A percentile compares a stretch with the other conserved stretches of the same genome.
phyloP scores from a whole-genome alignment of 2,329 filamentous ascomycete genomes.

The Aphanocladium album region DNA sequence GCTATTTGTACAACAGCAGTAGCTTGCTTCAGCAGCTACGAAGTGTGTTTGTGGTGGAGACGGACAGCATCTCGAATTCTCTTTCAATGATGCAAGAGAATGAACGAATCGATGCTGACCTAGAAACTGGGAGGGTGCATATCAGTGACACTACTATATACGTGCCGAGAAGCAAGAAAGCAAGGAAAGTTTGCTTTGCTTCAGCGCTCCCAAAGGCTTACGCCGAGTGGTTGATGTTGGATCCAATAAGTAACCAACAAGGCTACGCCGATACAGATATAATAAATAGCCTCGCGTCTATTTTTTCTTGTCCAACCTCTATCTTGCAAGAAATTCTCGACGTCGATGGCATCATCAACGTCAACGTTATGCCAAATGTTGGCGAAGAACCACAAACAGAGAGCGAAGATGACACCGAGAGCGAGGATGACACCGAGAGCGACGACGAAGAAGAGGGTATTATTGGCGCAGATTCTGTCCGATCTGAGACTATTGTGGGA shows the following conservation, averaged over 20 bases:
- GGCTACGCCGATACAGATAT: background rate
- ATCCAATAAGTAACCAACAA: slow-evolving; percentile 12
- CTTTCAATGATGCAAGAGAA: slow-evolving; percentile 26
- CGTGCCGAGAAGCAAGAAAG: slow-evolving; percentile 24
- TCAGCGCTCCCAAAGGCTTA: slow-evolving; percentile 23
- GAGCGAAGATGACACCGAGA: background rate
- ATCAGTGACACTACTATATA: slow-evolving; percentile 25
- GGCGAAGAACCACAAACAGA: background rate
- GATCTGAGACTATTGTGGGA: too few relatives aligned
- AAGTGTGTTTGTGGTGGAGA: slow-evolving; percentile 22
- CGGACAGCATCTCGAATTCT: slow-evolving; percentile 24
- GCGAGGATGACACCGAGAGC: background rate
- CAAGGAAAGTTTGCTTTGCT: slow-evolving; percentile 26
- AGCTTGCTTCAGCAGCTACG: background rate
- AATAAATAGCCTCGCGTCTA: background rate
- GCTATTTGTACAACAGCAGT: background rate
- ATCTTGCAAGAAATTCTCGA: background rate
- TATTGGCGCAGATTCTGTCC: too few relatives aligned
- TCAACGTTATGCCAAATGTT: background rate
- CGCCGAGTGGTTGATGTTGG: slow-evolving; percentile 31
- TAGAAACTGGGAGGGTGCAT: slow-evolving; percentile 22
- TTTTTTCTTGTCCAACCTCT: background rate
- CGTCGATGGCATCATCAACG: background rate
- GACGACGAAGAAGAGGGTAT: background rate
- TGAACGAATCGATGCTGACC: slow-evolving; percentile 12